A percentile compares a stretch with the other conserved stretches of the same genome.
These are phyloP conservation scores for Candida dajiaensis DNA, from an alignment of 805 yeast genomes.

Conservation along the genomic window DNA sequence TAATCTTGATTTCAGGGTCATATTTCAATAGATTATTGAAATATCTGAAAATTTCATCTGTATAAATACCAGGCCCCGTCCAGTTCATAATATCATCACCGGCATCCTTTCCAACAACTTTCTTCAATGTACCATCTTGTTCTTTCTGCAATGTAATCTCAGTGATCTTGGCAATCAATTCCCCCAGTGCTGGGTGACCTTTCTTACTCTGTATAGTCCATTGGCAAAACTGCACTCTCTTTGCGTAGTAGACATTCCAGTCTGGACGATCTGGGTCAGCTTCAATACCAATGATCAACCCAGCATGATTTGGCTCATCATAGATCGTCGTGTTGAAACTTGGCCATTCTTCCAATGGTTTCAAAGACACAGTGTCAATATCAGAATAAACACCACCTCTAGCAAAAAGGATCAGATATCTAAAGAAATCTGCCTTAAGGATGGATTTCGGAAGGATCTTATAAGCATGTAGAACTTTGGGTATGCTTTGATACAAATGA, in stretches of 20 bases:
- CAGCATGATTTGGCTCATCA: conserved; percentile 37
- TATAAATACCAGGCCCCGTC: conserved; percentile 97
- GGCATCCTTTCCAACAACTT: conserved; percentile 49
- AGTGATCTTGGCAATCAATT: conserved; percentile 72
- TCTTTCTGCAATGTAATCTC: conserved; percentile 61
- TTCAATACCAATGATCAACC: conserved; percentile 85
- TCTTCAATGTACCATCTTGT: conserved; percentile 37
- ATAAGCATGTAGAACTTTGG: conserved; percentile 74
- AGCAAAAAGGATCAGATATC: conserved; percentile 81
- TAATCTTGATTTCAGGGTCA: conserved; percentile 3
- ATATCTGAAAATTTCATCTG: conserved; percentile 78
- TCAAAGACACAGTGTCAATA: conserved; percentile 75
- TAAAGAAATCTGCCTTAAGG: conserved; percentile 87
- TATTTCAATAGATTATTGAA: conserved; percentile 44
- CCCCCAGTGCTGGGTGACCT: conserved; percentile 88
- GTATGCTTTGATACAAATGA: conserved; percentile 61
- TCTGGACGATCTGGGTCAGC: conserved; percentile 96
- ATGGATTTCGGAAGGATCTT: conserved; percentile 71
- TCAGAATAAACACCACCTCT: conserved; percentile 93
- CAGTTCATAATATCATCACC: conserved; percentile 85
- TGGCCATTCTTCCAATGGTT: conserved; percentile 74
- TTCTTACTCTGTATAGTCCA: conserved; percentile 90
- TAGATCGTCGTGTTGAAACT: conserved; percentile 33
- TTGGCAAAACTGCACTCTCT: conserved; percentile 92
- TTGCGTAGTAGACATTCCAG: conserved; percentile 90